These are phyloP conservation scores for Candida piceae DNA, from an alignment of 805 yeast genomes.

Conservation along the genomic window DNA sequence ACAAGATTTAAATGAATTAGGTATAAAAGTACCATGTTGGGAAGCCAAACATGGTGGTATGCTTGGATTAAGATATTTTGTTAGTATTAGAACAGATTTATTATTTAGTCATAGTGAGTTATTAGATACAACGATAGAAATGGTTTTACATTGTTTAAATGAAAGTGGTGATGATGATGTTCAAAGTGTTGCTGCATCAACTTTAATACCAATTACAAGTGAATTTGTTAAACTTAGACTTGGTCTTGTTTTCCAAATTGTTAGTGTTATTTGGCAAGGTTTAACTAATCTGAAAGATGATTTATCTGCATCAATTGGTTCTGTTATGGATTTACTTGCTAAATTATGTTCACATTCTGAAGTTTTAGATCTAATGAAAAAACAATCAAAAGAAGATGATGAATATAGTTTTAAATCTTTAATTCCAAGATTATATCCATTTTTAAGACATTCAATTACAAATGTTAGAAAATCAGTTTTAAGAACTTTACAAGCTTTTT, in stretches of 20 bases:
- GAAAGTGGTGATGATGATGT: slow-evolving; percentile 92
- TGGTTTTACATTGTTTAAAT: slow-evolving; percentile 80
- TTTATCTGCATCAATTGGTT: slow-evolving; percentile 89
- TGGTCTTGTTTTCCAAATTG: slow-evolving; percentile 42
- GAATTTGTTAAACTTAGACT: slow-evolving; percentile 69
- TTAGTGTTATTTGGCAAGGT: slow-evolving; percentile 85
- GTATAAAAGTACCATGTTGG: slow-evolving; percentile 63
- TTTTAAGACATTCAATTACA: slow-evolving; percentile 87
- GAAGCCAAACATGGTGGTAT: slow-evolving; percentile 98
- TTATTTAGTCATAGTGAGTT: slow-evolving; percentile 52
- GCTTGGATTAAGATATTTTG: slow-evolving; percentile 88
- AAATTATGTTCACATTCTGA: slow-evolving; percentile 77
- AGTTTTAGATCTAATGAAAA: slow-evolving; percentile 68
- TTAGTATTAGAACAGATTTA: slow-evolving; percentile 81
- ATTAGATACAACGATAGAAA: slow-evolving; percentile 67
- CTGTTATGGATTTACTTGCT: slow-evolving; percentile 90
- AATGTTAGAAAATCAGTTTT: slow-evolving; percentile 87
- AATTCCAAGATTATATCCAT: slow-evolving; percentile 91
- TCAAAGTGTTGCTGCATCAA: slow-evolving; percentile 94
- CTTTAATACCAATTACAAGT: slow-evolving; percentile 83
- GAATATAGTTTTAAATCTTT: slow-evolving; percentile 61
- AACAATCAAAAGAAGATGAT: slow-evolving; percentile 47
- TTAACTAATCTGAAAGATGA: slow-evolving; percentile 84
- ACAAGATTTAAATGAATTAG: slow-evolving; percentile 47
- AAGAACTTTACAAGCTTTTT: slow-evolving; percentile 72